Evolutionary conservation across 768 basidiomycete genomes (phyloP).

Genomic region (Russula brevipes): DNA sequence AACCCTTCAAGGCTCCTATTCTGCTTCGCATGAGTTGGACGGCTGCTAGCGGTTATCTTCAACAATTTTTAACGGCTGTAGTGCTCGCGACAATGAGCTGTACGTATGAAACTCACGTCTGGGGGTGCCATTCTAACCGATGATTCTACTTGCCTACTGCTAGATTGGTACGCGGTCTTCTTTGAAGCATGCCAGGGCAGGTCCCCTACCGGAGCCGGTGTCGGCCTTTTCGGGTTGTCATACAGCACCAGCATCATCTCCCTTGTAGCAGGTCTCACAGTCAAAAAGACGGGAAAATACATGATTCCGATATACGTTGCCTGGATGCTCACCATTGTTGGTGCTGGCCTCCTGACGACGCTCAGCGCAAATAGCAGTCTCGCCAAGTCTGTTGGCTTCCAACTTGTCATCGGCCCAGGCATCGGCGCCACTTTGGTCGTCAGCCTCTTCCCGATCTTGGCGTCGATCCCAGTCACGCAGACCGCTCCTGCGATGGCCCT

Average conservation of each 20-base stretch:
- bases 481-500: slow-evolving; percentile 35
- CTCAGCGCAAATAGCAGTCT: slow-evolving; percentile 26
- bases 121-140: neutral
- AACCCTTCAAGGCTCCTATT: slow-evolving; percentile 32
- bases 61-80: slow-evolving; percentile 31
- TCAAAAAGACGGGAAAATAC: slow-evolving; percentile 37
- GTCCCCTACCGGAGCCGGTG: slow-evolving; percentile 35
- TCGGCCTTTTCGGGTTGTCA: slow-evolving; percentile 35
- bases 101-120: neutral
- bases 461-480: slow-evolving; percentile 31
- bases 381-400: slow-evolving; percentile 25
- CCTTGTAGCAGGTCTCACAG: slow-evolving; percentile 36
- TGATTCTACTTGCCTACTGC: neutral
- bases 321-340: slow-evolving; percentile 36
- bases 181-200: slow-evolving; percentile 39
- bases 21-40: slow-evolving; percentile 33
- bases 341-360: slow-evolving; percentile 36
- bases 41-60: slow-evolving; percentile 33
- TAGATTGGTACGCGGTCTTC: slow-evolving; percentile 40
- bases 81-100: slow-evolving; percentile 23
- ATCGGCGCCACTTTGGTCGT: slow-evolving; percentile 32
- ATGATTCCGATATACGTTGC: slow-evolving; percentile 34
- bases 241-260: slow-evolving; percentile 38
- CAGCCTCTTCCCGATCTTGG: slow-evolving; percentile 36
- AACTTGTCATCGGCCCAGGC: slow-evolving; percentile 31